Conservation (phyloP, 2,329 filamentous ascomycete species). For the Colletotrichum kahawae region DNA sequence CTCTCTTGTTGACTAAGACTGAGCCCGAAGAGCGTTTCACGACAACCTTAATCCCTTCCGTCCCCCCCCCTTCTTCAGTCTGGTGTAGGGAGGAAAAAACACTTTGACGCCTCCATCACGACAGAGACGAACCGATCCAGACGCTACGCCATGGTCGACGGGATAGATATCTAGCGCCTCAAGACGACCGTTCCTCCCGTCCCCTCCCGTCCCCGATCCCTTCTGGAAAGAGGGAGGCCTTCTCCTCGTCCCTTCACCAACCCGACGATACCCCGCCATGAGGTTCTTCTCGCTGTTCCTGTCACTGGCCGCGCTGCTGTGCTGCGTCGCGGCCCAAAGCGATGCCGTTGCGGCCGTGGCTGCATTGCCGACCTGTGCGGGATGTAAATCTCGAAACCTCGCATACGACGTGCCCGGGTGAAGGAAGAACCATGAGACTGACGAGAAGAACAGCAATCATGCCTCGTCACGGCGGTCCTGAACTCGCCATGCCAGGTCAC, state of each 20-base stretch:
- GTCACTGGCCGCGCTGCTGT: constrained; percentile 7
- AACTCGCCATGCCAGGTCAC: constrained; percentile 30
- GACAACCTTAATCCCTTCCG: constrained; percentile 15
- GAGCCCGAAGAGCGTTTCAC: constrained; percentile 4
- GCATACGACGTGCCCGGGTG: accelerated
- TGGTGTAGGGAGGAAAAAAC: background rate
- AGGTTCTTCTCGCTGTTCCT: constrained; percentile 11
- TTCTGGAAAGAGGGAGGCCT: background rate
- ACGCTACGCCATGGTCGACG: constrained; percentile 11
- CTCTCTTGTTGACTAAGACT: constrained; percentile 8
- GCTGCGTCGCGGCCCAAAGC: constrained; percentile 5
- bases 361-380: constrained; percentile 35
- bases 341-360: constrained; percentile 19
- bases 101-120: constrained; percentile 7
- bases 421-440: background rate
- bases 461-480: constrained; percentile 27
- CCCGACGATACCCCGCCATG: background rate
- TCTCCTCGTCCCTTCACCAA: background rate
- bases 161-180: constrained; percentile 9
- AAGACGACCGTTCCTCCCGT: background rate
- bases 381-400: constrained; percentile 21
- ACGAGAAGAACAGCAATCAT: constrained; percentile 25
- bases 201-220: background rate
- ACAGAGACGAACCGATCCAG: background rate
- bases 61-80: background rate